phyloP scores from a whole-genome alignment of 1,284 basidiomycete genomes.

The Exobasidium rhododendri region DNA sequence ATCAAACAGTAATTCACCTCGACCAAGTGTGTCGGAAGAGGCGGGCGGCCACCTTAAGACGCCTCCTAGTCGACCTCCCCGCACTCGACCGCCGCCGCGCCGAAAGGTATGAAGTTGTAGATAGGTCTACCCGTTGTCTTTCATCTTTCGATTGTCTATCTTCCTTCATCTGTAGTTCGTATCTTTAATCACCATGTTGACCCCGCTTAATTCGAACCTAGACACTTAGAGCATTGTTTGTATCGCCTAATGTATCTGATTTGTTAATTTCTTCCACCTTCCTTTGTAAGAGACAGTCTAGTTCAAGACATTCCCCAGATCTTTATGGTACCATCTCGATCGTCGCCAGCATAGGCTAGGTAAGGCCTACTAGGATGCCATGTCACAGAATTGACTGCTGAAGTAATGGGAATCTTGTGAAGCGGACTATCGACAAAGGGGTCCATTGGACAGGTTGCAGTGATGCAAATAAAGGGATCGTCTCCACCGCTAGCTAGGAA shows the following conservation, averaged over 20 bases:
- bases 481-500: conserved; percentile 45
- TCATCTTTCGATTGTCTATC: neutral
- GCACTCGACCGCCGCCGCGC: neutral
- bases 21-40: neutral
- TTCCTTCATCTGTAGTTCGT: no score
- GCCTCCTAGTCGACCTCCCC: neutral
- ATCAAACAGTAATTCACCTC: neutral
- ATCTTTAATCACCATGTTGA: no score
- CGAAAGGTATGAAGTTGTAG: neutral
- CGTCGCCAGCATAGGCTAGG: conserved; percentile 43
- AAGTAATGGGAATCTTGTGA: conserved; percentile 21
- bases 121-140: no score
- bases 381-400: conserved; percentile 33
- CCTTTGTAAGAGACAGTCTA: no score
- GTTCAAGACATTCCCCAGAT: conserved; percentile 15
- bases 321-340: conserved; percentile 17
- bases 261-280: no score
- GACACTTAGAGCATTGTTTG: no score
- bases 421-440: conserved; percentile 18
- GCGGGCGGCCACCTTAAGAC: neutral
- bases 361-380: conserved; percentile 41
- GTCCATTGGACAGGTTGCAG: conserved; percentile 14
- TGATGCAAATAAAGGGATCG: conserved; percentile 34
- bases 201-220: no score
- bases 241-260: no score